Evolutionary conservation across 768 basidiomycete genomes (phyloP), one percentile per base, ranked within the genome.

Genomic region (Russula griseocarnosa): DNA sequence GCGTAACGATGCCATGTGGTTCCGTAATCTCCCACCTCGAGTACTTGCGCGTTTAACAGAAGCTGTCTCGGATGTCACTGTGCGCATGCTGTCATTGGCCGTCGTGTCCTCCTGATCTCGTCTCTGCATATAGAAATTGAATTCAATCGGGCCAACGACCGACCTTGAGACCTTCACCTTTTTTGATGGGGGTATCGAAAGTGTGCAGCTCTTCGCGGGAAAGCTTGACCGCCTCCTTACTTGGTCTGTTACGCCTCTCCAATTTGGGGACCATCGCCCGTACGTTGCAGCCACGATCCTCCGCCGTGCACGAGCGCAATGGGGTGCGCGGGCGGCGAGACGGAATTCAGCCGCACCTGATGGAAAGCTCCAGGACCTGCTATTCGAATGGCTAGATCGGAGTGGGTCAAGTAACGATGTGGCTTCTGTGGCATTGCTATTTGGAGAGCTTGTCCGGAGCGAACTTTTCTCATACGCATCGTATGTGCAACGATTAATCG

Each of bases 331-430:
- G 22, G 86, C 87, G 8, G 79, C 80, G 59, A 79, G 87, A 34
- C 81, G 87, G 18, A 83, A 86, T 60, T 75, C 79, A n/a, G 76
- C 79, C 18, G 80, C 83, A 22, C 86, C 86, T 3, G 79, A 81
- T 65, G 82, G 83, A 60, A 80, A 84, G 60, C 74, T 93, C 8
- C 91, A 93, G 66, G 87, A 92, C 66, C 79, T 84, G 64, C 74
- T 94, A 11, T 92, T 94, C 68, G 84, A 88, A 56, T 94, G 92
- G 92, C 74, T 93, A 30, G 88, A 93, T 70, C 80, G 83, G 20
- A 86, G 86, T 3, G 81, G 78, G 1, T 83, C 90, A 34, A 61
- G 72, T 16, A 74, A 74, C 7, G 88, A 85, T 68, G 75, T 89
- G 4, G 76, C 79, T 34, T 74, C 82, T n/a, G 81, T 91, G 30